These are phyloP conservation scores for Macroventuria anomochaeta DNA, from an alignment of 2,329 filamentous ascomycete species.

Conservation along the genomic window DNA sequence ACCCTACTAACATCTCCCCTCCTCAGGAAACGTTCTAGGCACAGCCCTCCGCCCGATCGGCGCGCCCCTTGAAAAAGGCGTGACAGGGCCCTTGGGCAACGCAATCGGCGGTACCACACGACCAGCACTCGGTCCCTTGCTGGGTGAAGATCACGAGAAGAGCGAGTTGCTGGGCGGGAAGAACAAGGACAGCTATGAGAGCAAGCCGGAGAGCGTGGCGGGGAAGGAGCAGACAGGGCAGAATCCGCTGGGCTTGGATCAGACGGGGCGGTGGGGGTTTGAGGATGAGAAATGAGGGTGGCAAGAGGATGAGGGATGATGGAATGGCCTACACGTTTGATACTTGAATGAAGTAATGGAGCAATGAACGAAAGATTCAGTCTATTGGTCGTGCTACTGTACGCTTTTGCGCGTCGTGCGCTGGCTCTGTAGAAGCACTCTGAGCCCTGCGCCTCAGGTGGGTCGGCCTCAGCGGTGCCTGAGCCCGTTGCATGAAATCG, in stretches of 20 bases:
- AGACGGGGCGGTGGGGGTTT: constrained; percentile 48
- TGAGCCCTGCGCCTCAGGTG: not conserved
- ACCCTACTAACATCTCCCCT: constrained; percentile 1
- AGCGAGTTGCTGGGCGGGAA: constrained; percentile 48
- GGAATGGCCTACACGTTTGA: not conserved
- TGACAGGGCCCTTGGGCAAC: constrained; percentile 47
- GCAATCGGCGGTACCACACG: constrained; percentile 48
- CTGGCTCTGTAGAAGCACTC: not conserved
- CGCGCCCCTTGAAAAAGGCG: constrained; percentile 43
- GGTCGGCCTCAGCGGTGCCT: not conserved
- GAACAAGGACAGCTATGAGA: constrained; percentile 49
- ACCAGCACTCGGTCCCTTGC: constrained; percentile 43
- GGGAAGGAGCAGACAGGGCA: constrained; percentile 50
- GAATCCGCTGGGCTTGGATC: constrained; percentile 50
- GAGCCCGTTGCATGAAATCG: not conserved
- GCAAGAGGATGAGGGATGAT: not conserved
- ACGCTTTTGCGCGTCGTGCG: not conserved
- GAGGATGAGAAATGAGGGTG: constrained; percentile 23
- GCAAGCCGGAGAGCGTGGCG: constrained; percentile 46
- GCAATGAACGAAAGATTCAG: not conserved
- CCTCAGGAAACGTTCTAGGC: constrained; percentile 48
- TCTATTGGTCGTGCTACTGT: not conserved
- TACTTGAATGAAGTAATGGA: not conserved
- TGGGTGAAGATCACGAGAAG: constrained; percentile 45
- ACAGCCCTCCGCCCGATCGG: constrained; percentile 50